Evolutionary conservation across 1,284 basidiomycete species (phyloP), one percentile per base, ranked within the genome.

Genomic region (Ganoderma lucidum): DNA sequence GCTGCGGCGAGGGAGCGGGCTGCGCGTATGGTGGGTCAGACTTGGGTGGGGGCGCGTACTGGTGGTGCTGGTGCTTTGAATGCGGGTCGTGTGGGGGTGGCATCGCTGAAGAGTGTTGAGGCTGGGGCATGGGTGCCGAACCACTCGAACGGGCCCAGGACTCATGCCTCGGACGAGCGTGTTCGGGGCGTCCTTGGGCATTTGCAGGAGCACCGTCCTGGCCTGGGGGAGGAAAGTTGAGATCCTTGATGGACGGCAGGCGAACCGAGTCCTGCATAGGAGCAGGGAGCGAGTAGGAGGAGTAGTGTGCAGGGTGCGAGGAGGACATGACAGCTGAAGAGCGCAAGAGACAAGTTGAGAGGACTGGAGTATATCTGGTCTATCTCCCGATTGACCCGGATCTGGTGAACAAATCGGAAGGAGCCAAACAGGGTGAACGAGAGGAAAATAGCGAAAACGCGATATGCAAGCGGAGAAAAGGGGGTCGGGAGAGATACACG

Each of bases 171-270:
- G 66, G 58, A 35, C 74, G 75, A 28, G 68, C 39, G 44, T 75
- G 75, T 39, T 75, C 75, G 35, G 63, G 41, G 65, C 72, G 74
- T 6, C 68, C 67, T 48, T 63, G 64, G 17, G 67, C 68, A 51
- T 72, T 74, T 8, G 71, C 42, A 35, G 76, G 69, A 12, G 74
- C 65, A 35, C 75, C 76, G 51, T 83, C 80, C 64, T 81, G 80
- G 35, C 72, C 64, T 35, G 78, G 79, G 2, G 77, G 81, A 8
- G 80, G 77, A 71, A 92, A 90, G 77, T 90, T 89, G 74, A 92
- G 83, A 76, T 90, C 88, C 80, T 87, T 90, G 76, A 92, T 84
- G 19, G 90, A 90, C 0, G 90, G 90, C 6, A 92, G 83, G 45
- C 88, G 87, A 73, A 87, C 77, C 64, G 86, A 82, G 74, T 80